These are phyloP conservation scores for Colletotrichum gloeosporioides DNA, from an alignment of 2,329 filamentous ascomycete genomes.

Conservation along the genomic window DNA sequence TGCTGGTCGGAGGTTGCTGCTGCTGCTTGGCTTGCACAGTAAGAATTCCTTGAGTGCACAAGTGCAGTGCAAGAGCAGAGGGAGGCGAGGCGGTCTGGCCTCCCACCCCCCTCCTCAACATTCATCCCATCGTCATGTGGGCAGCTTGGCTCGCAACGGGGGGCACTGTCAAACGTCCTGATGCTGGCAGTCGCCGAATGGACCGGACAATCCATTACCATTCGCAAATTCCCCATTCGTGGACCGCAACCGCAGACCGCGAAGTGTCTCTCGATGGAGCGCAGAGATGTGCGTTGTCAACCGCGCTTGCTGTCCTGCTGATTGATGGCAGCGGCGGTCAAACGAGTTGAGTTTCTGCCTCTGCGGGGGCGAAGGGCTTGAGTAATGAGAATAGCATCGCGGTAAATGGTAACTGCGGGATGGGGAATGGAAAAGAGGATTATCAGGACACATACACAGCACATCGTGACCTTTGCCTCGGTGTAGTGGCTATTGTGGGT, in stretches of 20 bases:
- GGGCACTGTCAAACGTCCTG: neutral
- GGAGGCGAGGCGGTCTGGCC: constrained; percentile 7
- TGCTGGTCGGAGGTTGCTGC: neutral
- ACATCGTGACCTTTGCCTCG: neutral
- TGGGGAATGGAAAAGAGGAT: neutral
- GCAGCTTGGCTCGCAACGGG: neutral
- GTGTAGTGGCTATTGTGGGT: neutral
- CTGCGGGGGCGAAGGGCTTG: neutral
- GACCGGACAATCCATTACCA: constrained; percentile 16
- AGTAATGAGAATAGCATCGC: neutral
- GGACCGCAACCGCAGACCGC: neutral
- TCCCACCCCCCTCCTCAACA: neutral
- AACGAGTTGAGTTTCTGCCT: neutral
- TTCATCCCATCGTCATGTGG: constrained; percentile 14
- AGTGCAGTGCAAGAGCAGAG: neutral
- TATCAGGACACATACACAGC: neutral
- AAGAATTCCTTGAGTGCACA: neutral
- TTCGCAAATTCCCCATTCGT: constrained; percentile 21
- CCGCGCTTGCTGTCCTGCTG: neutral
- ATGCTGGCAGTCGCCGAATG: neutral
- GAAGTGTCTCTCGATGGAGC: neutral
- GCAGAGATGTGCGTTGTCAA: neutral
- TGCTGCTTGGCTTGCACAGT: neutral
- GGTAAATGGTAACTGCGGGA: neutral
- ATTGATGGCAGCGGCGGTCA: neutral